Evolutionary conservation across 78 protist genomes (phyloP).

Genomic region (Protostelium mycophagum): DNA sequence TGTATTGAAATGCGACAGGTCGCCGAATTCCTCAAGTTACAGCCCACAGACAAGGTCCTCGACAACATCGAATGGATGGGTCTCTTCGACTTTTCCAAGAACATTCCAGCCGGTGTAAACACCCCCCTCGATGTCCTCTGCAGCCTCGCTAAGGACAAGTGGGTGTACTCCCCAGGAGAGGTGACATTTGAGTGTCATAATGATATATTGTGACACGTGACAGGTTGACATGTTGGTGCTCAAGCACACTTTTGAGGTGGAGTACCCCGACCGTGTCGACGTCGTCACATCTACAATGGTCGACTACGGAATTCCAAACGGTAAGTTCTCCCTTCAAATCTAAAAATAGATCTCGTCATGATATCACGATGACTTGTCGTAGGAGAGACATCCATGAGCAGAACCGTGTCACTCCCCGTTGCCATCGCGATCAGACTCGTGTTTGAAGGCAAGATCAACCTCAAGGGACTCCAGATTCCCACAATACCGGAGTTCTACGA

Average conservation of each 20-base stretch:
- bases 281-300: conserved; percentile 23
- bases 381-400: conserved; percentile 39
- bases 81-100: background rate
- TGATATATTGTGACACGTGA: background rate
- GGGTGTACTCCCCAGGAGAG: background rate
- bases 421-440: conserved; percentile 68
- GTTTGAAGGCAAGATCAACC: conserved; percentile 32
- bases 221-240: conserved; percentile 44
- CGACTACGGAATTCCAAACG: conserved; percentile 35
- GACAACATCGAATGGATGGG: conserved; percentile 6
- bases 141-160: background rate
- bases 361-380: background rate
- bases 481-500: conserved; percentile 27
- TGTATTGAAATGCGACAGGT: background rate
- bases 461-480: conserved; percentile 54
- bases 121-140: background rate
- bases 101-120: background rate
- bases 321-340: too few species aligned
- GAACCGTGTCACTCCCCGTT: conserved; percentile 75
- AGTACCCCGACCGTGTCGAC: conserved; percentile 34
- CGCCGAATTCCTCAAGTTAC: background rate
- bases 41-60: background rate
- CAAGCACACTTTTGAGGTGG: conserved; percentile 36
- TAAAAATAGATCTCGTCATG: too few species aligned
- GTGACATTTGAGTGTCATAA: background rate